Evolutionary conservation across 1,139 yeast genomes (phyloP).

Genomic region (Scheffersomyces lignicola): DNA sequence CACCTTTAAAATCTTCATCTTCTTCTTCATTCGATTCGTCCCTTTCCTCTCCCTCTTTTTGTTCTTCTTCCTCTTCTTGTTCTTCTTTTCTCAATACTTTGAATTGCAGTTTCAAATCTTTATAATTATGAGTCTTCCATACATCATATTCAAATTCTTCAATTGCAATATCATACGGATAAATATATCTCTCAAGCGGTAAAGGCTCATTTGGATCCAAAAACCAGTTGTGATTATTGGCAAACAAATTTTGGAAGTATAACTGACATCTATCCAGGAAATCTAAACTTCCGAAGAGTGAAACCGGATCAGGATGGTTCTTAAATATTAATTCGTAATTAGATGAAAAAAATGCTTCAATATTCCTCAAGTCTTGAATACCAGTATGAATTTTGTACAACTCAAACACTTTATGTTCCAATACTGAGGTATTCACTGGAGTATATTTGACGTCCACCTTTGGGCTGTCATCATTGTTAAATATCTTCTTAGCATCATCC

Average conservation of each 20-base stretch:
- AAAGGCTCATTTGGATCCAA: conserved; percentile 19
- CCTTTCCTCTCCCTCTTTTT: conserved; percentile 9
- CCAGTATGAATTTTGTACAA: too few relatives aligned
- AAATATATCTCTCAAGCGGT: neutral
- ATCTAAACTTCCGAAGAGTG: neutral
- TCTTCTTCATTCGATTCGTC: conserved; percentile 8
- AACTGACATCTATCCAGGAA: conserved; percentile 26
- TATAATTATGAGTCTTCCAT: neutral
- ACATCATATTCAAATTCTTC: neutral
- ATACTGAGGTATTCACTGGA: too few relatives aligned
- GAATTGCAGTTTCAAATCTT: neutral
- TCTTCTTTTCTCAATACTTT: conserved; percentile 11
- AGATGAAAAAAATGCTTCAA: neutral
- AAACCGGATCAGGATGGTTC: conserved; percentile 13
- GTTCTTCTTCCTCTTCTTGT: too few relatives aligned
- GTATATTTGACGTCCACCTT: too few relatives aligned
- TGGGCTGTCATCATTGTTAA: too few relatives aligned
- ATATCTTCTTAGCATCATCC: too few relatives aligned
- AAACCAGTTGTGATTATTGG: conserved; percentile 23
- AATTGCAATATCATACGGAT: too few relatives aligned
- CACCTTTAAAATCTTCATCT: conserved; percentile 11
- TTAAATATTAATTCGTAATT: neutral
- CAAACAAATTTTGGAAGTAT: conserved; percentile 24
- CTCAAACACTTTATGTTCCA: too few relatives aligned
- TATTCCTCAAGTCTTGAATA: too few relatives aligned